Evolutionary conservation across 345 rosid genomes (phyloP).

Genomic region (Odontarrhena argentea): DNA sequence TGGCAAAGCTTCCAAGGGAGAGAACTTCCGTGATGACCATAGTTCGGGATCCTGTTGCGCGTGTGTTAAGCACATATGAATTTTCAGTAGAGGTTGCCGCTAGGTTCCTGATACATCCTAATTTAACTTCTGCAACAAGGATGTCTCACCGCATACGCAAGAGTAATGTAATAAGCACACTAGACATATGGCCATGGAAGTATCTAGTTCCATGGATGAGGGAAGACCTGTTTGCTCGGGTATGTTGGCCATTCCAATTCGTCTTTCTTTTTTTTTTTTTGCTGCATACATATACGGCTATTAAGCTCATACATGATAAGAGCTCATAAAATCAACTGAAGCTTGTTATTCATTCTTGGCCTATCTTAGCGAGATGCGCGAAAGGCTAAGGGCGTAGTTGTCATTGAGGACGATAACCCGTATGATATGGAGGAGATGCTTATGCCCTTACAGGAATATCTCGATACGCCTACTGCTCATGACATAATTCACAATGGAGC

Average conservation of each 20-base stretch:
- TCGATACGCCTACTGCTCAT: slow-evolving; percentile 68
- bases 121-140: slow-evolving; percentile 73
- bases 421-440: slow-evolving; percentile 77
- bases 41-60: slow-evolving; percentile 84
- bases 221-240: slow-evolving; percentile 90
- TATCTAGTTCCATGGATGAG: slow-evolving; percentile 99
- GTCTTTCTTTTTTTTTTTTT: not conserved
- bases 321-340: slow-evolving; percentile 15
- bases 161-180: slow-evolving; percentile 72
- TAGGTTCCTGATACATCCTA: slow-evolving; percentile 95
- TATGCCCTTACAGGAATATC: slow-evolving; percentile 80
- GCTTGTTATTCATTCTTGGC: slow-evolving; percentile 30
- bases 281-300: slow-evolving; percentile 7
- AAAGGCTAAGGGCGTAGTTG: slow-evolving; percentile 47
- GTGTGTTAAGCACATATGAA: slow-evolving; percentile 89
- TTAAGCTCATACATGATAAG: slow-evolving; percentile 19
- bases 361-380: slow-evolving; percentile 70
- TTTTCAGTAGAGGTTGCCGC: slow-evolving; percentile 96
- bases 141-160: slow-evolving; percentile 71
- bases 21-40: slow-evolving; percentile 89
- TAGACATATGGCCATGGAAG: slow-evolving; percentile 99
- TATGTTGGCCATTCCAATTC: slow-evolving; percentile 41
- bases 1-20: slow-evolving; percentile 76
- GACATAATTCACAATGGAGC: slow-evolving; percentile 94
- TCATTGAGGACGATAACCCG: slow-evolving; percentile 54